Evolutionary conservation across 2,329 filamentous ascomycete species (phyloP).

Genomic region (Epichloe gansuensis): DNA sequence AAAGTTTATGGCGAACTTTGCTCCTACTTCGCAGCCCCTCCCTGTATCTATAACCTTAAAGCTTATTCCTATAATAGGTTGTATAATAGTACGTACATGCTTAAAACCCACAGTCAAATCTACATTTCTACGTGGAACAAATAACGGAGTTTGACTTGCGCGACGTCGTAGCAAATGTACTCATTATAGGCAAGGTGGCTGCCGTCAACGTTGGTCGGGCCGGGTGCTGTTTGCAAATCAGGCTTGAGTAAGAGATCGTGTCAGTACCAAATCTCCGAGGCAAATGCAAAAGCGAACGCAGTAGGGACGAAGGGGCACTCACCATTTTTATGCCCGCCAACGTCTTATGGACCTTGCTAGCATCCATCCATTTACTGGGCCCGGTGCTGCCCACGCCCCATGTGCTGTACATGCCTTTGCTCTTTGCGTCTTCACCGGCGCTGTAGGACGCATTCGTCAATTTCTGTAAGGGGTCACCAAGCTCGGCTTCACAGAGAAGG

Average conservation of each 20-base stretch:
- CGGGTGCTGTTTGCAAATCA: constrained; percentile 33
- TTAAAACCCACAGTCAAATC: background rate
- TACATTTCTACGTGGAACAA: constrained; percentile 49
- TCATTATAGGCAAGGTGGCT: constrained; percentile 56
- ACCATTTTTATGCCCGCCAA: constrained; percentile 62
- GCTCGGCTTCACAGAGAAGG: constrained; percentile 67
- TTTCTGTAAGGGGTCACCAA: constrained; percentile 63
- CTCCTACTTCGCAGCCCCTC: no score
- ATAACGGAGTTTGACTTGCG: constrained; percentile 59
- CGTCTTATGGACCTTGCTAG: constrained; percentile 47
- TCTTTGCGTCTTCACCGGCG: constrained; percentile 52
- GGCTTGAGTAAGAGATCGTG: constrained; percentile 26
- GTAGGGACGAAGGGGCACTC: constrained; percentile 17
- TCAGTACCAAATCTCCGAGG: no score
- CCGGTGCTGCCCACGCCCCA: constrained; percentile 55
- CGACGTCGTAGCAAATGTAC: constrained; percentile 59
- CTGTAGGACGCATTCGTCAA: constrained; percentile 44
- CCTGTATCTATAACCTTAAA: no score
- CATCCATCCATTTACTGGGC: constrained; percentile 66
- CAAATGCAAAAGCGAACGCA: background rate
- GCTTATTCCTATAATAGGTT: no score
- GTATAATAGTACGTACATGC: no score
- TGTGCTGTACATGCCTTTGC: constrained; percentile 51
- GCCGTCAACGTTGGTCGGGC: constrained; percentile 30
- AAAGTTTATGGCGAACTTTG: no score